These are phyloP conservation scores for Rhizopogon sp. DNA, from an alignment of 768 basidiomycete species.

Conservation along the genomic window DNA sequence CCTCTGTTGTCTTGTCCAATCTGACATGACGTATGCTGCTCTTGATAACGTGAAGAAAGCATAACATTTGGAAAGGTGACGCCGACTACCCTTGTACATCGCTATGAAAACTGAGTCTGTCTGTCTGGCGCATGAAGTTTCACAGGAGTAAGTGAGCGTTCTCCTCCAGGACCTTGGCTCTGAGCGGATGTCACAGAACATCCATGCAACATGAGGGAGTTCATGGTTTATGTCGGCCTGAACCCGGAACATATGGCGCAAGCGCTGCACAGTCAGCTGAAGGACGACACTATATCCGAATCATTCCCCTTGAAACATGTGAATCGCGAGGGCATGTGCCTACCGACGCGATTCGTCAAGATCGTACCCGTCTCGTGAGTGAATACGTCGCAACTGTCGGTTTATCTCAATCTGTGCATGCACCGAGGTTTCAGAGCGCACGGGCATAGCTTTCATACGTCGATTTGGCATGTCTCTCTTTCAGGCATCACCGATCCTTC, in stretches of 20 bases:
- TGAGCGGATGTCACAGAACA: slow-evolving; percentile 46
- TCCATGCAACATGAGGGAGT: slow-evolving; percentile 83
- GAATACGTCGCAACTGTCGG: not conserved
- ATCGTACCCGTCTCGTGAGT: slow-evolving; percentile 72
- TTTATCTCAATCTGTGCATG: not conserved
- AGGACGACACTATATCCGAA: slow-evolving; percentile 62
- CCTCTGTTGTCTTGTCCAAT: not conserved
- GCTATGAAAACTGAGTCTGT: not conserved
- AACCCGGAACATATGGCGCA: slow-evolving; percentile 64
- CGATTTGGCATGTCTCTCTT: slow-evolving; percentile 71
- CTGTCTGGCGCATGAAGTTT: slow-evolving; percentile 8
- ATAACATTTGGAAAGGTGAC: slow-evolving; percentile 79
- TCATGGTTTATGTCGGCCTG: slow-evolving; percentile 65
- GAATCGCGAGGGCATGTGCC: slow-evolving; percentile 50
- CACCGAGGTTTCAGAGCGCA: slow-evolving; percentile 47
- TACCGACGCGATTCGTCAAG: slow-evolving; percentile 68
- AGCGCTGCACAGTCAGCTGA: slow-evolving; percentile 56
- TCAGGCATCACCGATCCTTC: slow-evolving; percentile 52
- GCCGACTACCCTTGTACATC: not conserved
- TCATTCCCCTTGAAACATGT: slow-evolving; percentile 54
- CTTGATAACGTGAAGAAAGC: slow-evolving; percentile 38
- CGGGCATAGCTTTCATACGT: slow-evolving; percentile 68
- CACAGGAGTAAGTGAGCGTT: slow-evolving; percentile 20
- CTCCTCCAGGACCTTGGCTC: not conserved
- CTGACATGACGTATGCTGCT: slow-evolving; percentile 7